Base-by-base conservation (phyloP, 2,329 filamentous ascomycete species). In the Neofusicoccum kwambonambiense region DNA sequence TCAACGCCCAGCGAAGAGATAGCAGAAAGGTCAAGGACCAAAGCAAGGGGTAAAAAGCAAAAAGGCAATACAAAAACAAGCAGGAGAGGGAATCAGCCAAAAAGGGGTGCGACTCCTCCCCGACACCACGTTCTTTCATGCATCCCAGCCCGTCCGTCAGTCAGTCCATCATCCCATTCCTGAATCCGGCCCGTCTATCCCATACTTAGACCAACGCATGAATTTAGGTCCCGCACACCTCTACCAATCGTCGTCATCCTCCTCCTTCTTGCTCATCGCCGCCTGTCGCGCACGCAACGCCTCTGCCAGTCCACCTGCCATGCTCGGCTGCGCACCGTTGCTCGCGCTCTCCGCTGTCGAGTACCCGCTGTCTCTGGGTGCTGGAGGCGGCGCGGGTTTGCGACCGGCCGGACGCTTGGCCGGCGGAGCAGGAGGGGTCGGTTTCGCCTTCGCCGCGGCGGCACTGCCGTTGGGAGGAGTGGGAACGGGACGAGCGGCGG, bases 391-490 rank as follows among this genome's bases (percentile, higher is more conserved):
- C 54, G 86, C 82, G 0, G 91, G 89, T 78, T 95, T 96, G 27
- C 85, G 39, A 82, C 22, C 75, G 44, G 84, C 88, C 1, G 93
- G 93, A 22, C 94, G 85, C 80, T 96, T 97, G 12, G 87, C 87
- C 2, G 92, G 93, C 22, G 90, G 92, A 27, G 88, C 88, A 3
- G 92, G 91, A 2, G 92, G 90, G 9, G 87, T 86, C 0, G 90
- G 42, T n/a, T 64, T 64, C n/a, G 63, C 63, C 12, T 62, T 47
- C 9, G 57, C 50, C 17, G 49, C 58, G 50, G 81, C 79, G 47
- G 67, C 66, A 57, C 80, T 77, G 68, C 81, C 79, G 49, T 66
- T 66, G 54, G 82, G 77, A 15, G 80, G 71, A 37, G 79, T 74
- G 35, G 75, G 75, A 7, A 76, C 79, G 35, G 83, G 77, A 3